phyloP scores from a whole-genome alignment of 495 filamentous ascomycete genomes.

The Delitschia confertaspora region DNA sequence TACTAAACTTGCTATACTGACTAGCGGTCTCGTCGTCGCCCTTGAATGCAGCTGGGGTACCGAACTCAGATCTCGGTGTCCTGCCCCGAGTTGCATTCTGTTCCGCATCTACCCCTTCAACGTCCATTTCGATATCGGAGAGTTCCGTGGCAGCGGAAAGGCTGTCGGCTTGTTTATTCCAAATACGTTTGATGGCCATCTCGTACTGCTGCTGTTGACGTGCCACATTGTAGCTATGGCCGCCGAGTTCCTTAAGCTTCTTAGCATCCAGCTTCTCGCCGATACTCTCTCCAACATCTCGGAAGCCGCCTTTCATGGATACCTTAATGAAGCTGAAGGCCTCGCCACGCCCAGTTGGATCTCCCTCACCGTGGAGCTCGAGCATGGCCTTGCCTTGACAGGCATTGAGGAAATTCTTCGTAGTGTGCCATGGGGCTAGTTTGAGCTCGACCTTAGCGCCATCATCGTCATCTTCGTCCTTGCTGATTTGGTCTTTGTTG shows the following conservation, averaged over 20 bases:
- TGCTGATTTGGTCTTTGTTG: constrained; percentile 55
- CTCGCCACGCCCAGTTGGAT: constrained; percentile 88
- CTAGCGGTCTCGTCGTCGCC: constrained; percentile 75
- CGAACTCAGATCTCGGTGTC: constrained; percentile 55
- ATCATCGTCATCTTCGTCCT: constrained; percentile 56
- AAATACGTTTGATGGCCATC: constrained; percentile 76
- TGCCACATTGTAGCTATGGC: constrained; percentile 95
- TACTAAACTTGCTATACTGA: constrained; percentile 74
- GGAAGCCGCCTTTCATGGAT: constrained; percentile 97
- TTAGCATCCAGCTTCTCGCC: constrained; percentile 76
- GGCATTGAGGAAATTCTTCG: constrained; percentile 89
- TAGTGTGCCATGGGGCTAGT: constrained; percentile 90
- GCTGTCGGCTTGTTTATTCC: constrained; percentile 75
- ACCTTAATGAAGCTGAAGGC: constrained; percentile 94
- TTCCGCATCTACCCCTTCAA: constrained; percentile 59
- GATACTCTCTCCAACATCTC: constrained; percentile 79
- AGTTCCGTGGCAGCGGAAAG: constrained; percentile 57
- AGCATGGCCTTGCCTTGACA: constrained; percentile 96
- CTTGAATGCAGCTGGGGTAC: constrained; percentile 45
- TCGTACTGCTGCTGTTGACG: constrained; percentile 84
- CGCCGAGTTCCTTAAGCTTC: constrained; percentile 78
- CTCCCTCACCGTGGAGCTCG: constrained; percentile 82
- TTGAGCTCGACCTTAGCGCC: constrained; percentile 71
- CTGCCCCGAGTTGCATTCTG: constrained; percentile 29
- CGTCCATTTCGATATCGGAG: constrained; percentile 53